These are phyloP conservation scores for Clitopilus passeckerianus DNA, from an alignment of 768 basidiomycete genomes.

Conservation along the genomic window DNA sequence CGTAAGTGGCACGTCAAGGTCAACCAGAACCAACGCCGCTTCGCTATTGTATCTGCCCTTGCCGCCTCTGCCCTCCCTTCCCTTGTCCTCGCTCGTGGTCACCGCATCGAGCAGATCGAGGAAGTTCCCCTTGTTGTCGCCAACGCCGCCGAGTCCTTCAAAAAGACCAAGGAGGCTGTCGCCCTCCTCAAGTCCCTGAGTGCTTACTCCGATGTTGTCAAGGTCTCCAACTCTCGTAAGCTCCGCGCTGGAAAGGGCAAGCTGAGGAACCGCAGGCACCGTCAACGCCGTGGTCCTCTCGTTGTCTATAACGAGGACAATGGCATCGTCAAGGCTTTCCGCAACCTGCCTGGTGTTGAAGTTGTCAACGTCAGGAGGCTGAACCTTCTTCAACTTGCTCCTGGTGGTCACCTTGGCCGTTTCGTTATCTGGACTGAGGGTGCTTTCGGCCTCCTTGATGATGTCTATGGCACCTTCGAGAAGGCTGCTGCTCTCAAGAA, in stretches of 20 bases:
- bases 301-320: conserved; percentile 97
- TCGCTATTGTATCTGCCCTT: conserved; percentile 94
- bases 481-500: conserved; percentile 84
- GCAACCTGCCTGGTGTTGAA: conserved; percentile 98
- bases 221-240: conserved; percentile 97
- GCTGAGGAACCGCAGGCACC: conserved; percentile 92
- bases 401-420: conserved; percentile 98
- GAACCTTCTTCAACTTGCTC: conserved; percentile 98
- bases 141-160: conserved; percentile 76
- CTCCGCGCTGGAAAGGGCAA: conserved; percentile 97
- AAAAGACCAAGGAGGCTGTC: conserved; percentile 96
- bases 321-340: conserved; percentile 97
- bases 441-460: conserved; percentile 90
- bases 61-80: conserved; percentile 97
- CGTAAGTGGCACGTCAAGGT: conserved; percentile 99
- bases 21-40: conserved; percentile 98
- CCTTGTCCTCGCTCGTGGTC: conserved; percentile 97
- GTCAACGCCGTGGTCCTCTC: conserved; percentile 96
- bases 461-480: conserved; percentile 93
- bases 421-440: conserved; percentile 99
- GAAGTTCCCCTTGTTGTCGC: conserved; percentile 94
- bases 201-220: conserved; percentile 90
- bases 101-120: conserved; percentile 95
- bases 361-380: conserved; percentile 89
- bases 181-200: conserved; percentile 85